phyloP scores from a whole-genome alignment of 2,329 filamentous ascomycete species.

The Stachybotrys echinatus region DNA sequence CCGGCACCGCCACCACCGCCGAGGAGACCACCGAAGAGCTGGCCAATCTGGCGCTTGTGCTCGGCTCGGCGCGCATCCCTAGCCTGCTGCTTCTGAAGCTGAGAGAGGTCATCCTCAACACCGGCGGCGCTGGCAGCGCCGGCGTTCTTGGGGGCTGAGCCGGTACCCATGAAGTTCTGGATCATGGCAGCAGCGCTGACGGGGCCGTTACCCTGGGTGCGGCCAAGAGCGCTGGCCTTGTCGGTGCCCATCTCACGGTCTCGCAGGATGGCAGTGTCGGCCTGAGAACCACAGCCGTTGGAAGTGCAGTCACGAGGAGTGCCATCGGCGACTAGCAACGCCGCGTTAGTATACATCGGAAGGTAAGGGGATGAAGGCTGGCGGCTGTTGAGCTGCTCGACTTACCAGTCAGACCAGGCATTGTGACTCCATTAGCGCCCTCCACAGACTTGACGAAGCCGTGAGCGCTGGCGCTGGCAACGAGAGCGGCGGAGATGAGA shows the following conservation, averaged over 20 bases:
- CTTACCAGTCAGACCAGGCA: conserved; percentile 48
- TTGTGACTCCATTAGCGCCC: conserved; percentile 56
- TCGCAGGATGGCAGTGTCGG: conserved; percentile 66
- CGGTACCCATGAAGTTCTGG: conserved; percentile 52
- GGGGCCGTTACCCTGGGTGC: conserved; percentile 54
- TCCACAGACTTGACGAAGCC: conserved; percentile 50
- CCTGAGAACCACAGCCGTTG: conserved; percentile 59
- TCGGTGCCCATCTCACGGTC: conserved; percentile 49
- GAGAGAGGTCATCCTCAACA: conserved; percentile 37
- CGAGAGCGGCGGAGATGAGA: conserved; percentile 23
- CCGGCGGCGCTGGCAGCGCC: conserved; percentile 31
- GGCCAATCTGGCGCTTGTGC: conserved; percentile 21
- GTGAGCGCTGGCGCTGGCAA: conserved; percentile 49
- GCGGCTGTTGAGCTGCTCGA: background rate
- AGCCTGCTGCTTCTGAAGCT: conserved; percentile 8
- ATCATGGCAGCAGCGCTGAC: conserved; percentile 54
- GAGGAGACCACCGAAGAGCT: conserved; percentile 20
- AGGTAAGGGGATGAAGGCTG: background rate
- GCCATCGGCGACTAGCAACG: conserved; percentile 54
- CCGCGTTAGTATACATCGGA: no score
- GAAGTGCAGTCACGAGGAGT: conserved; percentile 62
- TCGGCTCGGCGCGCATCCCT: conserved; percentile 11
- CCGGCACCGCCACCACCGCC: conserved; percentile 27
- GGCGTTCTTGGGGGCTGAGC: conserved; percentile 29
- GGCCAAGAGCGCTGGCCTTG: conserved; percentile 54